A percentile compares a stretch with the other conserved stretches of the same genome.
phyloP scores from a whole-genome alignment of 2,329 filamentous ascomycete species.

The Hymenoscyphus linearis region DNA sequence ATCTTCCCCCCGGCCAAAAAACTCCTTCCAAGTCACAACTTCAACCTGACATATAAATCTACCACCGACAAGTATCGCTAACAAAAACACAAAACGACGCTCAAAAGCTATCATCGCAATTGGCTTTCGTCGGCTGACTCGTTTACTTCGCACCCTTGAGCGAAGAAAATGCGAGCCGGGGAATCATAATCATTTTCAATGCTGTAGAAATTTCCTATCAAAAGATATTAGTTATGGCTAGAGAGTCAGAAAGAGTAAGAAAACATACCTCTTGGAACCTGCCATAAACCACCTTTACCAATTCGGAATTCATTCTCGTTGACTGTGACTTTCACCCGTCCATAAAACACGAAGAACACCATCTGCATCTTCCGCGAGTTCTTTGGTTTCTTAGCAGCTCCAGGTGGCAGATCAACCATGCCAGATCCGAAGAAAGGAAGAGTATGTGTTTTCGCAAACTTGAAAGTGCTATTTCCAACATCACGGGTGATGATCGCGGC shows the following conservation, averaged over 20 bases:
- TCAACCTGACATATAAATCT: not conserved
- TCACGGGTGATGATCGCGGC: conserved; percentile 48
- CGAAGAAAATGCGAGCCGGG: conserved; percentile 80
- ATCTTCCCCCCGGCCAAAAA: not conserved
- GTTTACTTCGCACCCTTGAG: conserved; percentile 67
- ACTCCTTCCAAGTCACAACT: not conserved
- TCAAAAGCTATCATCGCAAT: not conserved
- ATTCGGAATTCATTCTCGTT: conserved; percentile 75
- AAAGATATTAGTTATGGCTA: conserved; percentile 12
- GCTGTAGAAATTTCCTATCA: conserved; percentile 82
- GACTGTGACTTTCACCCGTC: conserved; percentile 75
- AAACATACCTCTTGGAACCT: conserved; percentile 83
- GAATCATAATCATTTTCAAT: conserved; percentile 74
- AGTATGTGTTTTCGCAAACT: conserved; percentile 82
- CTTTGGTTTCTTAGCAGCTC: conserved; percentile 80
- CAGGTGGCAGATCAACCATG: conserved; percentile 80
- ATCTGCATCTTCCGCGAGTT: conserved; percentile 96
- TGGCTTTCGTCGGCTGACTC: conserved; percentile 7
- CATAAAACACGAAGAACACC: conserved; percentile 85
- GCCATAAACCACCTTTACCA: conserved; percentile 82
- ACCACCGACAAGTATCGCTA: not conserved
- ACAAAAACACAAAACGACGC: not conserved
- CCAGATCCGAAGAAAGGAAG: conserved; percentile 84
- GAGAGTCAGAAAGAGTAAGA: conserved; percentile 4
- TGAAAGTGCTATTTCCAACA: conserved; percentile 66